phyloP scores from a whole-genome alignment of 1,139 yeast genomes.

The Arxiozyma slooffiae region DNA sequence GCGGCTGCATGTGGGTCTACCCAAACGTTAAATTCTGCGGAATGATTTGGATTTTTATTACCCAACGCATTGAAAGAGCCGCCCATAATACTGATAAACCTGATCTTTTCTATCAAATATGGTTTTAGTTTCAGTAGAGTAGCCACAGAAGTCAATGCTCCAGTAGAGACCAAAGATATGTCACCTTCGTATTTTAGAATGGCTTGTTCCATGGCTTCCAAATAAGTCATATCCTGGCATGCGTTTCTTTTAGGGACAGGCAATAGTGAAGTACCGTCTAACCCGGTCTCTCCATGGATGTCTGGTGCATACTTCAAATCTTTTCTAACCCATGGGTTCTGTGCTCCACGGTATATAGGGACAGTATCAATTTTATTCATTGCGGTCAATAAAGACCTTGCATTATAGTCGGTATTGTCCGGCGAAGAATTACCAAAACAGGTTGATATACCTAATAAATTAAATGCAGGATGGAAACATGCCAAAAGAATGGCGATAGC shows the following conservation, averaged over 20 bases:
- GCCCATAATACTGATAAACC: slow-evolving; percentile 61
- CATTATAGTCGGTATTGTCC: slow-evolving; percentile 56
- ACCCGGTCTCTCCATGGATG: slow-evolving; percentile 66
- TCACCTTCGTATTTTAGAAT: slow-evolving; percentile 37
- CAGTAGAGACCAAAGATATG: slow-evolving; percentile 56
- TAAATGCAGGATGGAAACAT: slow-evolving; percentile 47
- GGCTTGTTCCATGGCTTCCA: slow-evolving; percentile 50
- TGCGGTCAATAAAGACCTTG: slow-evolving; percentile 57
- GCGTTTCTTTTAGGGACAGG: slow-evolving; percentile 27
- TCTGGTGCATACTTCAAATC: slow-evolving; percentile 41
- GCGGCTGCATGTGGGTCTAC: slow-evolving; percentile 72
- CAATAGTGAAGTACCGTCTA: slow-evolving; percentile 60
- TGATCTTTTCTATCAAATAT: slow-evolving; percentile 38
- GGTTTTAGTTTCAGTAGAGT: slow-evolving; percentile 45
- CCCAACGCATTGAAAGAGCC: slow-evolving; percentile 46
- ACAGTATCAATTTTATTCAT: slow-evolving; percentile 39
- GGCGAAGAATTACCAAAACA: slow-evolving; percentile 74
- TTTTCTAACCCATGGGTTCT: slow-evolving; percentile 43
- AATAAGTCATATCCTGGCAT: slow-evolving; percentile 29
- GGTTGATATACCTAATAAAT: slow-evolving; percentile 66
- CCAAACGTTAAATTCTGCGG: slow-evolving; percentile 72
- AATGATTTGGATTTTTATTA: slow-evolving; percentile 39
- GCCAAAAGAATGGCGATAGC: slow-evolving; percentile 66
- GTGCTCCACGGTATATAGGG: slow-evolving; percentile 60
- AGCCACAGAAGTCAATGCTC: slow-evolving; percentile 65